Evolutionary conservation across 345 rosid species (phyloP).

Genomic region (Lepidium aucheri): DNA sequence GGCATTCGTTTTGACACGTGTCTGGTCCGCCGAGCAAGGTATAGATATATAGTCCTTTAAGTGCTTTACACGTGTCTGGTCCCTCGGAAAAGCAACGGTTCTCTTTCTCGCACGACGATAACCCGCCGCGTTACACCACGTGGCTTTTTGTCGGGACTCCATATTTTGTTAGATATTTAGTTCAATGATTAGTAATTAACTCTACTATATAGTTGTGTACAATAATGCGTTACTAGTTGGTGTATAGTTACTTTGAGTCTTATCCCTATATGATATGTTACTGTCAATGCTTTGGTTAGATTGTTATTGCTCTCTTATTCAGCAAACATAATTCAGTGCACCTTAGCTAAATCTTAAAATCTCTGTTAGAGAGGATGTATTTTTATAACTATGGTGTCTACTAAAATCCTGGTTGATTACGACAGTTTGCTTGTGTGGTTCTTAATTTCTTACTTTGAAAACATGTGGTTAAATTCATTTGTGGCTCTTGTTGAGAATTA

Average conservation of each 20-base stretch:
- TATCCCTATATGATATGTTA: not conserved
- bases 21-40: not conserved
- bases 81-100: slow-evolving; percentile 9
- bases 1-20: slow-evolving; percentile 6
- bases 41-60: not conserved
- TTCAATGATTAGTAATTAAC: not conserved
- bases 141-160: not conserved
- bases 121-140: slow-evolving; percentile 16
- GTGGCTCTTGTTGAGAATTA: not conserved
- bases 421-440: slow-evolving; percentile 2
- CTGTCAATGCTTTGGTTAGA: not conserved
- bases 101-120: slow-evolving; percentile 3
- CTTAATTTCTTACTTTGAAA: not conserved
- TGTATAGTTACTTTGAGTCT: not conserved
- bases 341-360: not conserved
- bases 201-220: not conserved
- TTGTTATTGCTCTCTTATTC: not conserved
- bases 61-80: not conserved
- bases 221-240: not conserved
- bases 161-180: not conserved
- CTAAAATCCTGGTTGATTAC: not conserved
- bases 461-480: slow-evolving; percentile 13
- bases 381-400: no score
- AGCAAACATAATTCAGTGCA: not conserved
- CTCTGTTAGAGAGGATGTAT: not conserved